A percentile compares a stretch with the other conserved stretches of the same genome.
Evolutionary conservation across 1,284 basidiomycete species (phyloP).

Genomic region (Amylostereum areolatum): DNA sequence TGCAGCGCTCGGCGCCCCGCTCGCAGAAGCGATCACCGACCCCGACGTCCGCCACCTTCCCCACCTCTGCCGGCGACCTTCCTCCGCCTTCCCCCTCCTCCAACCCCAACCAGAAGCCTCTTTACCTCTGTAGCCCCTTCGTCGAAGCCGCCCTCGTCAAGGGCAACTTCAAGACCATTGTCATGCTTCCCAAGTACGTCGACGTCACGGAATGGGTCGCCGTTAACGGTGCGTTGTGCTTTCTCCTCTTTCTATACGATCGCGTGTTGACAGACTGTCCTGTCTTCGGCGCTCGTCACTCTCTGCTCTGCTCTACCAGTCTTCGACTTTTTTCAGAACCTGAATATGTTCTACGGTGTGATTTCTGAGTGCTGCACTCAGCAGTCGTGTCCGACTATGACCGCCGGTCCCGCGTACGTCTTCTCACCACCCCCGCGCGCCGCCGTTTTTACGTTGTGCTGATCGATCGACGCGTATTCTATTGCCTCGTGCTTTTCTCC

Average conservation of each 20-base stretch:
- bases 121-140: slow-evolving; percentile 93
- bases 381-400: slow-evolving; percentile 89
- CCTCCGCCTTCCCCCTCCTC: slow-evolving; percentile 36
- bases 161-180: slow-evolving; percentile 98
- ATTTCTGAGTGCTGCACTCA: slow-evolving; percentile 93
- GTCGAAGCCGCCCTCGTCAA: slow-evolving; percentile 96
- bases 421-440: not conserved
- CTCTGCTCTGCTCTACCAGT: slow-evolving; percentile 40
- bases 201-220: slow-evolving; percentile 99
- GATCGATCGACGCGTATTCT: slow-evolving; percentile 1
- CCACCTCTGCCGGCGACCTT: slow-evolving; percentile 34
- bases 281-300: not conserved
- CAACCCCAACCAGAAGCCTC: slow-evolving; percentile 47
- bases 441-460: slow-evolving; percentile 1
- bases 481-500: not conserved
- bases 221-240: slow-evolving; percentile 73
- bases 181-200: slow-evolving; percentile 94
- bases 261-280: not conserved
- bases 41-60: slow-evolving; percentile 59
- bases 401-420: slow-evolving; percentile 81
- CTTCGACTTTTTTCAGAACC: slow-evolving; percentile 93
- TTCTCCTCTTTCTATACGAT: not conserved
- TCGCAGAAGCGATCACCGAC: slow-evolving; percentile 63
- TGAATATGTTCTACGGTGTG: slow-evolving; percentile 97
- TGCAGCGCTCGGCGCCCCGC: slow-evolving; percentile 55